Conservation (phyloP, 2,329 filamentous ascomycete genomes). For the Fusarium coicis region DNA sequence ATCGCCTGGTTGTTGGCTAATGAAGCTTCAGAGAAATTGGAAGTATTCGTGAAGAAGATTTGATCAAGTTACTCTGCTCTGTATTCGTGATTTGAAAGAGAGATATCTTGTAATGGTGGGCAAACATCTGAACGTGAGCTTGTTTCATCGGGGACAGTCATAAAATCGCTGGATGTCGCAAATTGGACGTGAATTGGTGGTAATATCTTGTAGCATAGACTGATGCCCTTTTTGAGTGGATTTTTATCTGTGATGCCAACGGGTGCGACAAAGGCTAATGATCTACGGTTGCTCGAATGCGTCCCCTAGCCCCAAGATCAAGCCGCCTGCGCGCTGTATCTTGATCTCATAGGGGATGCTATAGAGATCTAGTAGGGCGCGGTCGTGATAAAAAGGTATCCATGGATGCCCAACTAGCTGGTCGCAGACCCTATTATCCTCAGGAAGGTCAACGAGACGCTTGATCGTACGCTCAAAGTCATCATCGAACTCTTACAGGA, state of each 20-base stretch:
- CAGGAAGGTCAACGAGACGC: background rate
- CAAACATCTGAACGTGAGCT: background rate
- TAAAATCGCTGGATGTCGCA: background rate
- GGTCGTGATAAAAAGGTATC: too few relatives aligned
- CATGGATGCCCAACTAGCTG: too few relatives aligned
- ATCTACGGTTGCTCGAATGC: background rate
- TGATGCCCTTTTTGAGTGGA: background rate
- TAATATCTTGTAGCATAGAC: background rate
- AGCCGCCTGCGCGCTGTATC: background rate
- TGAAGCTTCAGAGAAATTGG: too few relatives aligned
- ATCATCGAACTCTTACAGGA: background rate
- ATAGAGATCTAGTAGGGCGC: background rate
- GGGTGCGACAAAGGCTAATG: background rate
- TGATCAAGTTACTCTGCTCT: too few relatives aligned
- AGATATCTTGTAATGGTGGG: background rate
- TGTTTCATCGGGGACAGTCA: background rate
- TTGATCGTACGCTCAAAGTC: background rate
- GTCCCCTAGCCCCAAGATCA: background rate
- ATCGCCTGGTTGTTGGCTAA: too few relatives aligned
- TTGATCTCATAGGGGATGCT: background rate
- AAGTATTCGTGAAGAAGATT: fast-evolving
- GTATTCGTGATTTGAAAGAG: too few relatives aligned
- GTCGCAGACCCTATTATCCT: background rate
- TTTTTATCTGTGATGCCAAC: background rate
- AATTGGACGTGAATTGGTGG: background rate